phyloP scores from a whole-genome alignment of 2,329 filamentous ascomycete species.

The Ophiostoma ulmi region DNA sequence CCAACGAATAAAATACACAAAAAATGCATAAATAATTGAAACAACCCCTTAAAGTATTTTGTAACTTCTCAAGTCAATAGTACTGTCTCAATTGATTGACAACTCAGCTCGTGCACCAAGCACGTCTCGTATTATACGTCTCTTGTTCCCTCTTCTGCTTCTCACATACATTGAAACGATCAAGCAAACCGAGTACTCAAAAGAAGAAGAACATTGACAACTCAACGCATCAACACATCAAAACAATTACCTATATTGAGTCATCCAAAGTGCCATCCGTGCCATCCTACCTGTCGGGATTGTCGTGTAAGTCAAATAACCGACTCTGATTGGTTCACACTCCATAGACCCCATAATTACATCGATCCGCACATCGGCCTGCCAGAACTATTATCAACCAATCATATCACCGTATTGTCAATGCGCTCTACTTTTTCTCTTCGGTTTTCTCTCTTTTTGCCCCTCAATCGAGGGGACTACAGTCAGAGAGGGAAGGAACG shows the following conservation, averaged over 20 bases:
- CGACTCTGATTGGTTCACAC: neutral
- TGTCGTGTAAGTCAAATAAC: slow-evolving; percentile 13
- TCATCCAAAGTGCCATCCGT: neutral
- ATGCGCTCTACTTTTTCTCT: neutral
- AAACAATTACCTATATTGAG: neutral
- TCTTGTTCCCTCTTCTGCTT: too few relatives aligned
- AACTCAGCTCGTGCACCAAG: too few relatives aligned
- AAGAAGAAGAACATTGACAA: too few relatives aligned
- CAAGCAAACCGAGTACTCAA: too few relatives aligned
- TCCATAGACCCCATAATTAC: neutral
- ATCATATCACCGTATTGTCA: slow-evolving; percentile 1
- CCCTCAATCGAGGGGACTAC: neutral
- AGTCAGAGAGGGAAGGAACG: slow-evolving; percentile 6
- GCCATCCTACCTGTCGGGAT: neutral
- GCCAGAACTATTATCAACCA: neutral
- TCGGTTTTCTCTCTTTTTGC: slow-evolving; percentile 12
- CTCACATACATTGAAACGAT: too few relatives aligned
- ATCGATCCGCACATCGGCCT: slow-evolving; percentile 12
- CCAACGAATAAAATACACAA: too few relatives aligned
- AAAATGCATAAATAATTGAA: too few relatives aligned
- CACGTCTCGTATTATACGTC: too few relatives aligned
- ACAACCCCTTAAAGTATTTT: too few relatives aligned
- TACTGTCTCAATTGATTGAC: too few relatives aligned
- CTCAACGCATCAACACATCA: neutral
- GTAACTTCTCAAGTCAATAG: too few relatives aligned